Evolutionary conservation across 164 flowering plant genomes (phyloP).

Genomic region (Tetracentron sinense): DNA sequence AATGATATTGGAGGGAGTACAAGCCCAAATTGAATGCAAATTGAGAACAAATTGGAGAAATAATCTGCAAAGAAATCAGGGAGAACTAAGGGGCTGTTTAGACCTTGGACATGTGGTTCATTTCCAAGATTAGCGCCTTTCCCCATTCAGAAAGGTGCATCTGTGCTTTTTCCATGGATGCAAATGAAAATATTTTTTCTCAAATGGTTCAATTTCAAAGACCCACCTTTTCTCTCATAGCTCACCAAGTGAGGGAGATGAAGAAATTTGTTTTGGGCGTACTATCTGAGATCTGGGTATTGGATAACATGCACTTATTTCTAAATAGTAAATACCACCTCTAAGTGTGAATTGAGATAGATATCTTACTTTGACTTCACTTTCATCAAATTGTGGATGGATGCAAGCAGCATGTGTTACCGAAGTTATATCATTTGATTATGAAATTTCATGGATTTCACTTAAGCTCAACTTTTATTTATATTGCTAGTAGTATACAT

Average conservation of each 20-base stretch:
- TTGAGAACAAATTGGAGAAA: background rate
- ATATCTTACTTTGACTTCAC: too few species aligned
- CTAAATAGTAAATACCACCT: too few species aligned
- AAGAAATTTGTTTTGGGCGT: too few species aligned
- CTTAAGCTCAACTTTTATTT: background rate
- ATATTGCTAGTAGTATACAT: background rate
- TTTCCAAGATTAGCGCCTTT: constrained; percentile 1
- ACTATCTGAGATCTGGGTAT: too few species aligned
- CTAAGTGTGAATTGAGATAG: too few species aligned
- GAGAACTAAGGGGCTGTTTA: background rate
- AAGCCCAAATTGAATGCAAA: background rate
- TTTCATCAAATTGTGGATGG: too few species aligned
- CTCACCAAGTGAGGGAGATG: too few species aligned
- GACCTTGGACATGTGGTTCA: background rate
- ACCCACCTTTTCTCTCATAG: too few species aligned
- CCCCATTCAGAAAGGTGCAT: background rate
- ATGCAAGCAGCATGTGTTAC: background rate
- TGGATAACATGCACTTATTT: too few species aligned
- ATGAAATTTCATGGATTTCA: background rate
- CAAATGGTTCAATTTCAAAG: too few species aligned
- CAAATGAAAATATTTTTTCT: background rate
- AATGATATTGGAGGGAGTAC: background rate
- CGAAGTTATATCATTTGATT: background rate
- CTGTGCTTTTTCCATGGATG: background rate
- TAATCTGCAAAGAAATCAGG: background rate